These are phyloP conservation scores for Trichosporon faecale DNA, from an alignment of 1,284 basidiomycete genomes.

Conservation along the genomic window DNA sequence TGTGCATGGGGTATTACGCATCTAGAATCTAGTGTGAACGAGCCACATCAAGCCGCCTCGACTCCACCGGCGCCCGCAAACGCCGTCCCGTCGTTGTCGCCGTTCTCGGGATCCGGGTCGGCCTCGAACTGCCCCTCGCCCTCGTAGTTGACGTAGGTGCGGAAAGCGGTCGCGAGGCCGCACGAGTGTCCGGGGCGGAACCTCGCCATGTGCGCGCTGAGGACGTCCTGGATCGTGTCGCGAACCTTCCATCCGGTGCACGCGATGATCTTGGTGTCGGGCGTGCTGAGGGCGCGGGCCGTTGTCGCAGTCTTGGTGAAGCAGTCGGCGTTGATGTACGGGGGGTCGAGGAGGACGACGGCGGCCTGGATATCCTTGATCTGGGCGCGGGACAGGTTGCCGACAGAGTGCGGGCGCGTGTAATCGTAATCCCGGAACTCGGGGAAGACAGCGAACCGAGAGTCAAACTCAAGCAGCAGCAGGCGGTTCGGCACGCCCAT, in stretches of 20 bases:
- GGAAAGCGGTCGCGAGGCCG: conserved; percentile 21
- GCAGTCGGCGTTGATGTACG: conserved; percentile 18
- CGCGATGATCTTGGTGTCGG: conserved; percentile 14
- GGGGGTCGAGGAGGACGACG: conserved; percentile 18
- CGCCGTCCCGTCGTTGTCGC: conserved; percentile 18
- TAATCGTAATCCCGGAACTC: conserved; percentile 21
- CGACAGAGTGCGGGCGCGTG: conserved; percentile 13
- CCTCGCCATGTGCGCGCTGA: conserved; percentile 10
- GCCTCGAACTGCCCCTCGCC: background rate
- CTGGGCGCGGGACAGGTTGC: background rate
- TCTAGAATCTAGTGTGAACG: background rate
- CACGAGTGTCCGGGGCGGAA: conserved; percentile 20
- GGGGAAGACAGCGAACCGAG: conserved; percentile 20
- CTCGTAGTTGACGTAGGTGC: conserved; percentile 19
- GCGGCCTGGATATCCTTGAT: conserved; percentile 1
- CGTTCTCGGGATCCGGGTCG: conserved; percentile 12
- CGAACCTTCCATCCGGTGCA: conserved; percentile 19
- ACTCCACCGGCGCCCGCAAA: conserved; percentile 13
- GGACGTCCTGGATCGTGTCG: background rate
- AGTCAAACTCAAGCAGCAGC: conserved; percentile 20
- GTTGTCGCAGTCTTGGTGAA: conserved; percentile 14
- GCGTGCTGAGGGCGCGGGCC: background rate
- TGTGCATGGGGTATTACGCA: background rate
- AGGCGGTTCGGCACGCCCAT: conserved; percentile 19
- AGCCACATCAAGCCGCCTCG: background rate